Conservation (phyloP, 495 filamentous ascomycete genomes). For the Rhypophila decipiens region DNA sequence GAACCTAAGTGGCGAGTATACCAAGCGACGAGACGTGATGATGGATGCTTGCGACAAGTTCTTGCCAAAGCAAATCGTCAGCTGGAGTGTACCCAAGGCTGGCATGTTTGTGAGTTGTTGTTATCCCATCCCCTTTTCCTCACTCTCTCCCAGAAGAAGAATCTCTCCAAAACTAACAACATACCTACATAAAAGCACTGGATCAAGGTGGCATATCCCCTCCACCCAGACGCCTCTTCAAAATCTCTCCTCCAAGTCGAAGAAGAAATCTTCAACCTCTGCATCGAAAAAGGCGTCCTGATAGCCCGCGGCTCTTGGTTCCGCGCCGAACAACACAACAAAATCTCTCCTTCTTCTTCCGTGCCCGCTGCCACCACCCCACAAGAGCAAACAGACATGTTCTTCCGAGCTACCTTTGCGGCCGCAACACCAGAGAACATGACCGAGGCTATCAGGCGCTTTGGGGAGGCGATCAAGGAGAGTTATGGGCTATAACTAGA, state of each 20-base stretch:
- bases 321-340: constrained; percentile 48
- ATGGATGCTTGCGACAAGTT: constrained; percentile 77
- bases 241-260: constrained; percentile 66
- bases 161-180: not conserved
- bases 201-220: constrained; percentile 69
- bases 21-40: constrained; percentile 65
- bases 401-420: constrained; percentile 86
- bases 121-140: constrained; percentile 1
- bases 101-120: constrained; percentile 84
- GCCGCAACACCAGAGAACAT: constrained; percentile 71
- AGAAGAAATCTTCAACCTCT: constrained; percentile 71
- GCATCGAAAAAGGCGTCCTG: constrained; percentile 66
- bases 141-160: constrained; percentile 1
- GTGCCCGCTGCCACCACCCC: not conserved
- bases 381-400: constrained; percentile 43
- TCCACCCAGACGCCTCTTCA: constrained; percentile 58
- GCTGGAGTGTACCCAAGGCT: constrained; percentile 78
- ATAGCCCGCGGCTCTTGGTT: constrained; percentile 86
- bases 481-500: constrained; percentile 47
- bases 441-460: constrained; percentile 67
- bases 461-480: constrained; percentile 62
- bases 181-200: constrained; percentile 53
- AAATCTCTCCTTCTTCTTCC: not conserved
- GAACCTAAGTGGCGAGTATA: constrained; percentile 76
- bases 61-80: constrained; percentile 69